These are phyloP conservation scores for Falciphora oryzae DNA, from an alignment of 2,329 filamentous ascomycete species.

Conservation along the genomic window DNA sequence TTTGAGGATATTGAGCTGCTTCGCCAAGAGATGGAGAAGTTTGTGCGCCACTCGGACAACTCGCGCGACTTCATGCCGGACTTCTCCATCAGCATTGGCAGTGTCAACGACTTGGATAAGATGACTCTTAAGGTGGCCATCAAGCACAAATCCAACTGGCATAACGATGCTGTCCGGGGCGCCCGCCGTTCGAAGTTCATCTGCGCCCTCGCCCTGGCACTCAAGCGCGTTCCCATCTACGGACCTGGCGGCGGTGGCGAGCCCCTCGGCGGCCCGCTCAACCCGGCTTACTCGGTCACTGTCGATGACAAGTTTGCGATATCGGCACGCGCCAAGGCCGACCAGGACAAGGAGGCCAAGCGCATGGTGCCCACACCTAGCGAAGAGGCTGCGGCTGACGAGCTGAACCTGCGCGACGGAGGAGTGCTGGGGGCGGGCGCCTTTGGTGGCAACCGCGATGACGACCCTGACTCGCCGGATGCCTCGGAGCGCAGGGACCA, in stretches of 20 bases:
- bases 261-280: constrained; percentile 57
- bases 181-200: constrained; percentile 91
- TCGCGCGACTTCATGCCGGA: constrained; percentile 86
- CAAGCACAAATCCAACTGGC: constrained; percentile 89
- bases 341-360: constrained; percentile 54
- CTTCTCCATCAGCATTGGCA: constrained; percentile 68
- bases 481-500: constrained; percentile 29
- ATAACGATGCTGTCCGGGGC: constrained; percentile 76
- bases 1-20: constrained; percentile 88
- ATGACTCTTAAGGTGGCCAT: constrained; percentile 77
- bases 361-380: constrained; percentile 54
- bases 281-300: constrained; percentile 75
- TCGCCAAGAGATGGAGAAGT: constrained; percentile 76
- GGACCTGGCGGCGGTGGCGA: constrained; percentile 68
- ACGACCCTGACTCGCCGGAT: constrained; percentile 29
- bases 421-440: constrained; percentile 25
- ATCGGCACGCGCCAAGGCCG: constrained; percentile 54
- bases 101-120: constrained; percentile 83
- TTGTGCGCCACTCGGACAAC: constrained; percentile 80
- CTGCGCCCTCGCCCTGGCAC: constrained; percentile 79
- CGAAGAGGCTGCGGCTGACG: constrained; percentile 40
- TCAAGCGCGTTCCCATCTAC: constrained; percentile 83
- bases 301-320: constrained; percentile 65
- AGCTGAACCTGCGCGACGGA: constrained; percentile 36
- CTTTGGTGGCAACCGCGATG: constrained; percentile 32